Percentiles rank a stretch among this genome's conserved stretches.
Evolutionary conservation across 2,329 filamentous ascomycete species (phyloP).

Genomic region (Sclerotinia sclerotiorum): DNA sequence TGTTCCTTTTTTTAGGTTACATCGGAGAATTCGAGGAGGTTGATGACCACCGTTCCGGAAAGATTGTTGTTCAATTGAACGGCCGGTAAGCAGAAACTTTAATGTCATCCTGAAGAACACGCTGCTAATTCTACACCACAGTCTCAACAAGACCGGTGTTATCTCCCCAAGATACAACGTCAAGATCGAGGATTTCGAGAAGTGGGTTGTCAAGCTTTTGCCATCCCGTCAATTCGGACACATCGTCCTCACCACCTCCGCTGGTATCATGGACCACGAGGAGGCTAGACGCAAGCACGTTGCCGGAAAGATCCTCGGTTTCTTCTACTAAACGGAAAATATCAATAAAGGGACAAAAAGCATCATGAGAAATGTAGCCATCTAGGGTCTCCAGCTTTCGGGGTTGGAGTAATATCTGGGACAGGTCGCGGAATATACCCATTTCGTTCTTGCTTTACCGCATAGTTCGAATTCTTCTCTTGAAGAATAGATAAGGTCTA

Average conservation of each 20-base stretch:
- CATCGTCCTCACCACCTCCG: slow-evolving; percentile 98
- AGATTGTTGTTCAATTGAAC: slow-evolving; percentile 99
- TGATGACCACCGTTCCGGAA: slow-evolving; percentile 98
- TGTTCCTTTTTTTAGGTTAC: slow-evolving; percentile 65
- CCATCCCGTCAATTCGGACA: slow-evolving; percentile 99
- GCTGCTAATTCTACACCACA: slow-evolving; percentile 32
- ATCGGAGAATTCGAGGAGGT: slow-evolving; percentile 99
- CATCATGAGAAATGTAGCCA: slow-evolving; percentile 39
- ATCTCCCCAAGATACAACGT: slow-evolving; percentile 99
- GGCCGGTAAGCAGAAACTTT: slow-evolving; percentile 60
- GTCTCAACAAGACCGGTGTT: slow-evolving; percentile 97
- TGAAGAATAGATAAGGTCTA: slow-evolving; percentile 38
- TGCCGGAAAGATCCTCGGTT: slow-evolving; percentile 97
- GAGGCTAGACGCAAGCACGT: slow-evolving; percentile 99
- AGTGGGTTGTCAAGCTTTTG: slow-evolving; percentile 99
- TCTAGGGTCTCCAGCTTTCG: slow-evolving; percentile 30
- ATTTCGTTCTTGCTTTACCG: slow-evolving; percentile 33
- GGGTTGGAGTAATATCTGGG: slow-evolving; percentile 30
- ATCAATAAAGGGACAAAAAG: slow-evolving; percentile 33
- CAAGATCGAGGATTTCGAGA: slow-evolving; percentile 95
- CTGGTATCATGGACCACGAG: slow-evolving; percentile 99
- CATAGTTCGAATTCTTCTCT: slow-evolving; percentile 32
- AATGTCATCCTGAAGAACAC: neutral
- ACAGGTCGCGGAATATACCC: slow-evolving; percentile 35
- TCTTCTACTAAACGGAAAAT: slow-evolving; percentile 79